Evolutionary conservation across 2,329 filamentous ascomycete species (phyloP).

Genomic region (Aspergillus neotritici): DNA sequence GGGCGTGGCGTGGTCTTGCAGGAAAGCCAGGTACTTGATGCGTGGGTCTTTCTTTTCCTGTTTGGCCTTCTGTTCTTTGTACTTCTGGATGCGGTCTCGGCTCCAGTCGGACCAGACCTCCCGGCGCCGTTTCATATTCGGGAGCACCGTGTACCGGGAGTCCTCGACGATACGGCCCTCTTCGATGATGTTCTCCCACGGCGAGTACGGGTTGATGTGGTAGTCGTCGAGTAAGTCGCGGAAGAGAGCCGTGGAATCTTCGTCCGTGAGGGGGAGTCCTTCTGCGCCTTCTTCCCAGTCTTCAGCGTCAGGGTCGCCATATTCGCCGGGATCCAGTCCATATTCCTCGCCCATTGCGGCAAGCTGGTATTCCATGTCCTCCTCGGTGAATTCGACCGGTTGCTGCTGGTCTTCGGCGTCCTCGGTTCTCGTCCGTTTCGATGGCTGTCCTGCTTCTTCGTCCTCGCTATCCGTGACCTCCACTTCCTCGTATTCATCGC

Average conservation of each 20-base stretch:
- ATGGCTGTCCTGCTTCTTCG: slow-evolving; percentile 49
- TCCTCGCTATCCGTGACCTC: slow-evolving; percentile 61
- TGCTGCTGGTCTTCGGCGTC: slow-evolving; percentile 43
- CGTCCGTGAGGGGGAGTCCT: slow-evolving; percentile 63
- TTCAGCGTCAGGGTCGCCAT: slow-evolving; percentile 56
- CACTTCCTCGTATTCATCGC: slow-evolving; percentile 71
- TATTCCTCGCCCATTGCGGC: slow-evolving; percentile 85
- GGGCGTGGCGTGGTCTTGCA: slow-evolving; percentile 74
- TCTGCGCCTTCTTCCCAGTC: slow-evolving; percentile 66
- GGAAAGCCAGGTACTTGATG: slow-evolving; percentile 73
- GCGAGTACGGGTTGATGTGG: slow-evolving; percentile 75
- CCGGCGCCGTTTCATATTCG: slow-evolving; percentile 72
- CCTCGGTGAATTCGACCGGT: slow-evolving; percentile 78
- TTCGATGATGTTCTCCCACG: slow-evolving; percentile 86
- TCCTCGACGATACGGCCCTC: slow-evolving; percentile 79
- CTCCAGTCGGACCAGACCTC: slow-evolving; percentile 84
- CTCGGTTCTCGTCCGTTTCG: slow-evolving; percentile 50
- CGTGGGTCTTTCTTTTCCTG: slow-evolving; percentile 77
- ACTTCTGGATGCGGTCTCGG: slow-evolving; percentile 64
- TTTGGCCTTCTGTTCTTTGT: slow-evolving; percentile 66
- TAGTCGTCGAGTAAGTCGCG: slow-evolving; percentile 80
- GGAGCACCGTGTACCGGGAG: slow-evolving; percentile 74
- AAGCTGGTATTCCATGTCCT: slow-evolving; percentile 88
- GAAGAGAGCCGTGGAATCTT: slow-evolving; percentile 73
- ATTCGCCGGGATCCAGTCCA: slow-evolving; percentile 69